Evolutionary conservation across 306 rosid genomes (phyloP), one percentile per base, ranked within the genome.

Genomic region (Lupinus albus): DNA sequence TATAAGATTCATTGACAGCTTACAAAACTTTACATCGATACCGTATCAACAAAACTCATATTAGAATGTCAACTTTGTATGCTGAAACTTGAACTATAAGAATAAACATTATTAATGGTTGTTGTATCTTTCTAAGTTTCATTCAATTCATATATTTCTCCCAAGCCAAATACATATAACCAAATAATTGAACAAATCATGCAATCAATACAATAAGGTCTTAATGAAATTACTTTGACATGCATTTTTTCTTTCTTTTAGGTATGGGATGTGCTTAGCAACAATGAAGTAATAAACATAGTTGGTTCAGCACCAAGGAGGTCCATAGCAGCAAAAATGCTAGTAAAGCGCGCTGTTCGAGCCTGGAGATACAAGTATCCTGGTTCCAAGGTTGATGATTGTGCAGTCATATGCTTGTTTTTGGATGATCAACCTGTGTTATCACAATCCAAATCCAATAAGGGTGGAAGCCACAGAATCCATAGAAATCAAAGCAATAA

Each of bases 181-280:
- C 49, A 39, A 67, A 15, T 50, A 35, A 12, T 49, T 67, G 13
- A 17, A 20, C 7, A 53, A 53, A 42, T 21, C 56, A 38, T 52
- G 51, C 28, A 30, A 68, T 20, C 63, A 60, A 35, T 25, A 15
- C 11, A 45, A n/a, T 33, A 25, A 25, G 30, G 4, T 25, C 4
- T 25, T 25, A 25, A 21, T 21, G 28, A 21, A 0, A 21, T 21
- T 21, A 21, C 28, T 21, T 21, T 21, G 2, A 25, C 30, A 25
- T 25, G 30, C 30, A 25, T 25, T 4, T 11, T 21, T 60, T 21
- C 53, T 67, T 45, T 3, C 54, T 25, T 3, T 25, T 84, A 93
- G 99, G 28, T 94, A 21, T 94, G 99, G 99, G 99, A 94, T 81
- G 99, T 82, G 35, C 67, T 94, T 2, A 75, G 86, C 8, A 94